Percentiles rank a stretch among this genome's conserved stretches.
Evolutionary conservation across 495 filamentous ascomycete genomes (phyloP).

Genomic region (Entonaema liquescens): DNA sequence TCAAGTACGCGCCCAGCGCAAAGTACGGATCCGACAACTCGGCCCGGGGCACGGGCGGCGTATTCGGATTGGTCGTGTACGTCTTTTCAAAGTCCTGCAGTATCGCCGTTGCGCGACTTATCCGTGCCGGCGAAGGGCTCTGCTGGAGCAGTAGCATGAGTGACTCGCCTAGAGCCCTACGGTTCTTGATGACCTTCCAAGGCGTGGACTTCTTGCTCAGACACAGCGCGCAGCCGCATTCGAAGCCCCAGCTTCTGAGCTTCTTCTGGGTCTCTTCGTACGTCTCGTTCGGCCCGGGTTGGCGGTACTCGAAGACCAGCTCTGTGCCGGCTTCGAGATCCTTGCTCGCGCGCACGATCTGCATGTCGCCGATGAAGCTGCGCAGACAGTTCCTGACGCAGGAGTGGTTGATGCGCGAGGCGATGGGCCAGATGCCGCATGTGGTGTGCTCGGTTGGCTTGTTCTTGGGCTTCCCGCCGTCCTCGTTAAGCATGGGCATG

Average conservation of each 20-base stretch:
- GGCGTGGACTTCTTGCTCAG: conserved; percentile 35
- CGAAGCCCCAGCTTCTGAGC: conserved; percentile 55
- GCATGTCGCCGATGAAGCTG: conserved; percentile 68
- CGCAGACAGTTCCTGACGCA: conserved; percentile 58
- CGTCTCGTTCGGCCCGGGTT: conserved; percentile 26
- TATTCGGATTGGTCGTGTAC: conserved; percentile 42
- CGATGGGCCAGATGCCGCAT: conserved; percentile 58
- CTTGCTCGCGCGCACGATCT: conserved; percentile 61
- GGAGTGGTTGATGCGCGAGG: conserved; percentile 66
- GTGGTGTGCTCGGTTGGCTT: conserved; percentile 18
- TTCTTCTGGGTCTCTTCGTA: conserved; percentile 25
- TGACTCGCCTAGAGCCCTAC: not conserved
- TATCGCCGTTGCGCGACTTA: conserved; percentile 32
- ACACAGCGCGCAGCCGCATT: conserved; percentile 54
- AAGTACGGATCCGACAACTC: conserved; percentile 45
- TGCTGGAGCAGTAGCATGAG: not conserved
- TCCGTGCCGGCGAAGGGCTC: not conserved
- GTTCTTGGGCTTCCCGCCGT: not conserved
- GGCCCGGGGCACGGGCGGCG: conserved; percentile 49
- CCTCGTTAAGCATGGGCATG: not conserved
- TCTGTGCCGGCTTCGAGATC: conserved; percentile 51
- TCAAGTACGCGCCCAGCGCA: conserved; percentile 40
- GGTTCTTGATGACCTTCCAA: not conserved
- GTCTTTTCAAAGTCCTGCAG: conserved; percentile 44
- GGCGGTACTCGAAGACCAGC: conserved; percentile 31